Conservation (phyloP, 345 rosid species). For the Angophora floribunda region DNA sequence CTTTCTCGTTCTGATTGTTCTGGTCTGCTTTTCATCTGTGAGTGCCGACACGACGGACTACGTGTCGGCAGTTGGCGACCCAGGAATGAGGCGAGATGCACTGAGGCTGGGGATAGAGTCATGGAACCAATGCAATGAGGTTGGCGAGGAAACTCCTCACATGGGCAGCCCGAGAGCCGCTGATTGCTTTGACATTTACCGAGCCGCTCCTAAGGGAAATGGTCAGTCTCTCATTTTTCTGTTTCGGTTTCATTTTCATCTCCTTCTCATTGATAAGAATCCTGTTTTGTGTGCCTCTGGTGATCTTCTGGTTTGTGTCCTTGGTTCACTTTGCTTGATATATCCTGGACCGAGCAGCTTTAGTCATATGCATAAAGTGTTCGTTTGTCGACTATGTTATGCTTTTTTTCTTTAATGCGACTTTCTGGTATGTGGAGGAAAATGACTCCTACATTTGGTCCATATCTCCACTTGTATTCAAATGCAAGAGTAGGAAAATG, state of each 20-base stretch:
- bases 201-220: not conserved
- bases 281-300: not conserved
- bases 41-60: not conserved
- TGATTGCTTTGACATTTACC: slow-evolving; percentile 65
- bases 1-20: not conserved
- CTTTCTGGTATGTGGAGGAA: not conserved
- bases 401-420: not conserved
- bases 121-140: slow-evolving; percentile 95
- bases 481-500: not conserved
- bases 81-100: slow-evolving; percentile 76
- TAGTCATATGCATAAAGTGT: not conserved
- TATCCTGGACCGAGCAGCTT: not conserved
- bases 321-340: not conserved
- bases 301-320: not conserved
- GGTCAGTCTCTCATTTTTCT: not conserved
- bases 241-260: not conserved
- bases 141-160: slow-evolving; percentile 55
- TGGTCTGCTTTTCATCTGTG: not conserved
- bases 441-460: not conserved
- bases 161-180: slow-evolving; percentile 94
- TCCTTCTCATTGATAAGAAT: not conserved
- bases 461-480: not conserved
- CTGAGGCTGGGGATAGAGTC: slow-evolving; percentile 76
- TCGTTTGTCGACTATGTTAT: not conserved
- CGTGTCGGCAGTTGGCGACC: slow-evolving; percentile 68